Evolutionary conservation across 2,329 filamentous ascomycete genomes (phyloP).

Genomic region (Saccharata proteae): DNA sequence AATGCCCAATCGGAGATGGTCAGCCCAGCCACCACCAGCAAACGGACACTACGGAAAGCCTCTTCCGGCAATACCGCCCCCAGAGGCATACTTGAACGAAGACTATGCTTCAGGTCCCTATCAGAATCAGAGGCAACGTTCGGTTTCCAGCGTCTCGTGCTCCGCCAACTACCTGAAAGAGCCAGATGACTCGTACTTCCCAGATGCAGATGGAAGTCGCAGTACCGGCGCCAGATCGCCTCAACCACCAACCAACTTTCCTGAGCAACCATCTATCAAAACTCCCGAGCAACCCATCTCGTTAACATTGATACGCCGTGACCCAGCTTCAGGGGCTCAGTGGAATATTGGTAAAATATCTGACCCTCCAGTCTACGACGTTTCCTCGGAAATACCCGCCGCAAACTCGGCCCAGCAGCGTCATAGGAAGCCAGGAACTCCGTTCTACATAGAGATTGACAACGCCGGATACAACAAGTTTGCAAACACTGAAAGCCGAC

Average conservation of each 20-base stretch:
- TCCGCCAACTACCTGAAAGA: no score
- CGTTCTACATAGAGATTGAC: slow-evolving; percentile 42
- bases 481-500: slow-evolving; percentile 17
- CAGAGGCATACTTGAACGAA: no score
- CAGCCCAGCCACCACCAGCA: slow-evolving; percentile 3
- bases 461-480: slow-evolving; percentile 51
- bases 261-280: no score
- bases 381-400: slow-evolving; percentile 30
- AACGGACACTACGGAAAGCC: no score
- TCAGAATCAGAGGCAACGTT: no score
- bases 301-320: slow-evolving; percentile 39
- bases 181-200: no score
- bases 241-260: no score
- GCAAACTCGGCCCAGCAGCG: slow-evolving; percentile 16
- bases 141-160: no score
- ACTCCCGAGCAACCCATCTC: slow-evolving; percentile 14
- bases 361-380: slow-evolving; percentile 31
- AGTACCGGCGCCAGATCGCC: no score
- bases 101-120: no score
- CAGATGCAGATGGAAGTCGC: no score
- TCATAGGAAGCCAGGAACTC: slow-evolving; percentile 27
- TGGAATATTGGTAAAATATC: slow-evolving; percentile 40
- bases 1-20: slow-evolving; percentile 5
- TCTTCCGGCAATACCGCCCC: no score
- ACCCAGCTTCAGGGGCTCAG: slow-evolving; percentile 36